These are phyloP conservation scores for Brassica nigra DNA, from an alignment of 345 rosid species.

Conservation along the genomic window DNA sequence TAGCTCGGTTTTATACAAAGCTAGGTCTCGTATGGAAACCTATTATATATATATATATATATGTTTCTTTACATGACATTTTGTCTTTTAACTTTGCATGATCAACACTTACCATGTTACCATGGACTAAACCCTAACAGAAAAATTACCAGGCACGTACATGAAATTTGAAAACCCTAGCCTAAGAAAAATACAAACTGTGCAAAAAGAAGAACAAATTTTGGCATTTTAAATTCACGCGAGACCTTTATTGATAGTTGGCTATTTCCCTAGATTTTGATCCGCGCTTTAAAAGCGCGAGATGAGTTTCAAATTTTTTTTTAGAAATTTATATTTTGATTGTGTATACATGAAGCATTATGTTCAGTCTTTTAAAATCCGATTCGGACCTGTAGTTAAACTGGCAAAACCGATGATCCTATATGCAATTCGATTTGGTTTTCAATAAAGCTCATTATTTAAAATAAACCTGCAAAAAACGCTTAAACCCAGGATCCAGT, in stretches of 20 bases:
- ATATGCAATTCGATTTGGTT: no score
- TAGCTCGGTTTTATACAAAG: background rate
- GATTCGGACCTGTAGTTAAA: no score
- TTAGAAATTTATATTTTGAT: no score
- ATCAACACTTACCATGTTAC: constrained; percentile 9
- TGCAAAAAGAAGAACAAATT: background rate
- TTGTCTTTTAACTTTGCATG: constrained; percentile 6
- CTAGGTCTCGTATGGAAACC: background rate
- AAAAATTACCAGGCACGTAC: background rate
- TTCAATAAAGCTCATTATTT: no score
- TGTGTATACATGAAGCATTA: no score
- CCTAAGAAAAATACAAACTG: background rate
- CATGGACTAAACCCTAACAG: background rate
- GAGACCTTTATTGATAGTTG: constrained; percentile 14
- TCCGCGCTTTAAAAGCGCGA: no score
- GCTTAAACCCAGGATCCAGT: no score
- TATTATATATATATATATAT: no score
- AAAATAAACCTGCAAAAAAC: no score
- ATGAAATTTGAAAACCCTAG: background rate
- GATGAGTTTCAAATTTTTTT: no score
- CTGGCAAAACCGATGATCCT: no score
- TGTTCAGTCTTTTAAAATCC: no score
- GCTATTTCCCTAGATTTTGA: background rate
- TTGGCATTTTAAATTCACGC: constrained; percentile 9
- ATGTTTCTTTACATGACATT: background rate